phyloP scores from a whole-genome alignment of 2,329 filamentous ascomycete genomes.

The Basipetospora sp. region DNA sequence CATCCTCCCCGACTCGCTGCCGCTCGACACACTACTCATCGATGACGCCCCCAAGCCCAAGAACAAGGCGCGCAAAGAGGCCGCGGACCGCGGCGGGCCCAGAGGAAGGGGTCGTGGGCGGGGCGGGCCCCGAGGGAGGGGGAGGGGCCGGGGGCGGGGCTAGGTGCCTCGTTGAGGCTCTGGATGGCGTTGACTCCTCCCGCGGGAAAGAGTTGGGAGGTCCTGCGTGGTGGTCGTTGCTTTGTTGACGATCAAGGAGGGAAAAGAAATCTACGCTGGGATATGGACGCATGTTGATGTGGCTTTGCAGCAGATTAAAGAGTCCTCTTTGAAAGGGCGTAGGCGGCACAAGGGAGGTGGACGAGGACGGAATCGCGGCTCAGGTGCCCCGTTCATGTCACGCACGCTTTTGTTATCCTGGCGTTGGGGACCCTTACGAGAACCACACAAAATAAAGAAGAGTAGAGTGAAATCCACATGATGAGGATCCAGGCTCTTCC shows the following conservation, averaged over 20 bases:
- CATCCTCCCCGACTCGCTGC: conserved; percentile 89
- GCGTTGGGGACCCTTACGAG: conserved; percentile 5
- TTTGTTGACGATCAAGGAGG: too few species aligned
- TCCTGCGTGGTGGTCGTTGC: too few species aligned
- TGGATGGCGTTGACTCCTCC: too few species aligned
- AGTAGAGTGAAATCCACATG: too few species aligned
- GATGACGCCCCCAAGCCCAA: conserved; percentile 97
- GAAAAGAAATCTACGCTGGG: neutral
- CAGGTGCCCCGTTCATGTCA: neutral
- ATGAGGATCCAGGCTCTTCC: too few species aligned
- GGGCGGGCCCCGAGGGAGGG: conserved; percentile 38
- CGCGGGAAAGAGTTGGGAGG: too few species aligned
- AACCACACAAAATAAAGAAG: neutral
- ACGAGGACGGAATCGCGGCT: neutral
- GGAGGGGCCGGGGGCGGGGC: conserved; percentile 31
- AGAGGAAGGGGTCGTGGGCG: conserved; percentile 37
- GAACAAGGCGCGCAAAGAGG: conserved; percentile 98
- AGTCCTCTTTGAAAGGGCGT: neutral
- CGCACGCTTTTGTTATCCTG: conserved; percentile 5
- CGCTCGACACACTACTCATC: conserved; percentile 85
- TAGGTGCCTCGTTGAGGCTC: neutral
- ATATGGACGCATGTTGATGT: too few species aligned
- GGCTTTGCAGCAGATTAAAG: too few species aligned
- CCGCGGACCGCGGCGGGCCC: conserved; percentile 42
- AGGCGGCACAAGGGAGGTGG: conserved; percentile 11